Base-by-base conservation (phyloP, 805 yeast genomes). In the Metschnikowia kofuensis region DNA sequence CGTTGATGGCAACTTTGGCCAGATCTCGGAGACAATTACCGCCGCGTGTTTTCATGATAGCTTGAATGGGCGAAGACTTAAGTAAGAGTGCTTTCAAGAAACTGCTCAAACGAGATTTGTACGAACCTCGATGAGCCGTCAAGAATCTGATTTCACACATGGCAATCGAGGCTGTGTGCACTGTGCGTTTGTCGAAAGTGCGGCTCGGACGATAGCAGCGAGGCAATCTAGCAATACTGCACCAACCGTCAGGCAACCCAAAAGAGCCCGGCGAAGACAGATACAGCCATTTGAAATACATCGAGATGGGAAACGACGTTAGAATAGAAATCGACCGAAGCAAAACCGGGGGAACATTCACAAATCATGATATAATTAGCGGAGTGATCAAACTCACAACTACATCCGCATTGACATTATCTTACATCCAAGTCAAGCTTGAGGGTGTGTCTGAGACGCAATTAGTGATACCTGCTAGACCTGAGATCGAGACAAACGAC, bases 371-470 rank as follows among this genome's bases (percentile, higher is more conserved):
- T 48, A 59, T 62, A 7, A 61, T 79, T 10, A 48, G 60, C 34
- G 84, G 83, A 0, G 53, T 48, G 4, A 75, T 79, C 1, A 54
- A 57, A 12, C 62, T 79, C 45, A 63, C 62, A 13, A 75, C 71
- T 7, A 62, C 71, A 9, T 61, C 69, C 2, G 70, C 79, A 10
- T 64, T 76, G n/a, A 58, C 76, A 1, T 62, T 80, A 35, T 71
- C 71, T 36, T 68, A 68, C 52, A 74, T 80, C 35, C 78, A 75
- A 51, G 82, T 79, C 39, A 79, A 80, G 54, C 63, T 80, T 13
- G 78, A 78, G 54, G 85, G 84, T 1, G 60, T 75, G 0, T 62
- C 81, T 10, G 61, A 59, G 35, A 65, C 82, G 0, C 63, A 61
- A 42, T 50, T 79, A 15, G 54, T 51, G 10, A 56, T 74, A 1